These are phyloP conservation scores for Bothriochloa decipiens DNA, from an alignment of 176 grass and related monocot species.

Conservation along the genomic window DNA sequence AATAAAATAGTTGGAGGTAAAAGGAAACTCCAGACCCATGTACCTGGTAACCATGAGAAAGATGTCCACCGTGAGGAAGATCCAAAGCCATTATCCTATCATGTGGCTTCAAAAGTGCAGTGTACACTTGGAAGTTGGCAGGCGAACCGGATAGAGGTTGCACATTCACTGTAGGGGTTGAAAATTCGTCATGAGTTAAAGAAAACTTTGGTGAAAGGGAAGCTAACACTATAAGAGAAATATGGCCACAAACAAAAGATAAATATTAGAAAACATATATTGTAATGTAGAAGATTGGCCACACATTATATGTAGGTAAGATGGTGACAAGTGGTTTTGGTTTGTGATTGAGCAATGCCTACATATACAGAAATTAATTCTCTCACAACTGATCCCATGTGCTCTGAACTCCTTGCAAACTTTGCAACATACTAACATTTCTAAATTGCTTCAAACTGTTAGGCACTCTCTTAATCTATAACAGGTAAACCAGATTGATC, in stretches of 20 bases:
- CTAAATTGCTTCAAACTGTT: constrained; percentile 9
- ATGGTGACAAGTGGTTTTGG: not conserved
- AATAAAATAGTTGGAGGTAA: constrained; percentile 13
- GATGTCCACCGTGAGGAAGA: constrained; percentile 99
- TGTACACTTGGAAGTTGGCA: constrained; percentile 98
- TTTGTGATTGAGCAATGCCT: constrained; percentile 10
- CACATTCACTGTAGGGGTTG: constrained; percentile 79
- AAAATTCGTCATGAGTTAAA: constrained; percentile 32
- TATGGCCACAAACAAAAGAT: not conserved
- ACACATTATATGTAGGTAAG: constrained; percentile 11
- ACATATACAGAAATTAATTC: constrained; percentile 11
- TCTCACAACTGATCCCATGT: constrained; percentile 2
- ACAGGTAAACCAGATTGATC: not conserved
- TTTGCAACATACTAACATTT: constrained; percentile 7
- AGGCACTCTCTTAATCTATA: constrained; percentile 2
- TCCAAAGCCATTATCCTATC: constrained; percentile 99
- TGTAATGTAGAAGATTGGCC: not conserved
- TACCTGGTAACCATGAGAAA: constrained; percentile 99
- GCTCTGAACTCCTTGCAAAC: not conserved
- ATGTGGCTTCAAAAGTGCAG: constrained; percentile 95
- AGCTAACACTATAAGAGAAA: constrained; percentile 13
- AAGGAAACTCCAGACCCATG: constrained; percentile 31
- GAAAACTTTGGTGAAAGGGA: constrained; percentile 7
- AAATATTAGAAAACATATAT: constrained; percentile 10
- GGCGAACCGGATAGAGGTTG: constrained; percentile 95